phyloP scores from a whole-genome alignment of 306 rosid species.

The Herpetospermum pedunculosum region DNA sequence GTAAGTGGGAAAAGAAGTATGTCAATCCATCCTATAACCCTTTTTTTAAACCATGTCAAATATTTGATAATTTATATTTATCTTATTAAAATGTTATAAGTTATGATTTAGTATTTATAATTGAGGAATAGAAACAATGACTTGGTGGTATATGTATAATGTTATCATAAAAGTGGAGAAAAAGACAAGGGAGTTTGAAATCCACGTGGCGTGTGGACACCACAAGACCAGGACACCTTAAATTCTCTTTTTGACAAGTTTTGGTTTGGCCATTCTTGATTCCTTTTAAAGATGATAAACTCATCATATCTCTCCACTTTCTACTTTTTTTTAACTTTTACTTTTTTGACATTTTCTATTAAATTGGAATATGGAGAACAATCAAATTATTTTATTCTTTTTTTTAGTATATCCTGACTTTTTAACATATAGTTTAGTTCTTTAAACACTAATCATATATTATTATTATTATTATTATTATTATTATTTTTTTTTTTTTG shows the following conservation, averaged over 20 bases:
- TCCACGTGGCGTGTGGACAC: neutral
- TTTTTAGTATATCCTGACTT: neutral
- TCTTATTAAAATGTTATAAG: too few relatives aligned
- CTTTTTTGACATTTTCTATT: neutral
- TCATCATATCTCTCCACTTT: neutral
- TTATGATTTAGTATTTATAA: too few relatives aligned
- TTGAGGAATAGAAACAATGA: too few relatives aligned
- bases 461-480: neutral
- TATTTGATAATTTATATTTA: too few relatives aligned
- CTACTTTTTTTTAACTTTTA: neutral
- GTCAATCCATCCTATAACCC: too few relatives aligned
- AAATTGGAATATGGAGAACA: neutral
- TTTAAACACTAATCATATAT: neutral
- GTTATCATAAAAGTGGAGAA: neutral
- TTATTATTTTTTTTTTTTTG: too few relatives aligned
- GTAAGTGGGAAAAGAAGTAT: too few relatives aligned
- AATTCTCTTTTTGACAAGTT: neutral
- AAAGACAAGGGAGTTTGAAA: neutral
- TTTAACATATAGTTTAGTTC: neutral
- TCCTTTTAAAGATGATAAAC: neutral
- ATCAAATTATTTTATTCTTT: neutral
- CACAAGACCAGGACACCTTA: neutral
- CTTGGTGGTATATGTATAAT: too few relatives aligned
- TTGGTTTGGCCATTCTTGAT: neutral
- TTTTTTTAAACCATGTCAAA: too few relatives aligned